Percentiles rank a stretch among this genome's conserved stretches.
Evolutionary conservation across 352 stramenopile species (phyloP).

Genomic region (Thraustochytrium striatum): DNA sequence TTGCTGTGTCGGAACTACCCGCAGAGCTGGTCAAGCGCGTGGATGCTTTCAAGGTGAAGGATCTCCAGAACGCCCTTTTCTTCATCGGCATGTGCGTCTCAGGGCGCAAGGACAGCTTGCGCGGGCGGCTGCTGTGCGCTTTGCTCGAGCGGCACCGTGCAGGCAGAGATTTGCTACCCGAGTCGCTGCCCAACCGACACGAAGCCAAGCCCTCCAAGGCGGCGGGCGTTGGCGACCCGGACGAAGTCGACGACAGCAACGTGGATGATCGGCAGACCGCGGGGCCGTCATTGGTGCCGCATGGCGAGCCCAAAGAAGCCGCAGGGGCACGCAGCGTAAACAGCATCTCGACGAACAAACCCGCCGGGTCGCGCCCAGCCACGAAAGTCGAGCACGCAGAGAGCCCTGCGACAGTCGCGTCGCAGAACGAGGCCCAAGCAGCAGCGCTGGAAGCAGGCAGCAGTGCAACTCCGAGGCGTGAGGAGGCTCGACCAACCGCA

Average conservation of each 20-base stretch:
- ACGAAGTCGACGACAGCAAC: too few species aligned
- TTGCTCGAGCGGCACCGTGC: slow-evolving; percentile 7
- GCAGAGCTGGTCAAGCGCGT: slow-evolving; percentile 23
- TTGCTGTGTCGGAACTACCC: too few species aligned
- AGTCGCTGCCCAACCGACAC: background rate
- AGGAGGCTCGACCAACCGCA: background rate
- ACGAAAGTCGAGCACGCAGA: background rate
- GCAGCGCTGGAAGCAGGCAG: too few species aligned
- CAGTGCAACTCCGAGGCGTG: too few species aligned
- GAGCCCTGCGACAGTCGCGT: background rate
- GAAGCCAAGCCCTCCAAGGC: slow-evolving; percentile 1
- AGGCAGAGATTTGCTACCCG: background rate
- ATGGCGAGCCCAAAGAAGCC: background rate
- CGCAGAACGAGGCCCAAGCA: too few species aligned
- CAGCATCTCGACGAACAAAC: background rate
- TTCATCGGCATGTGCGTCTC: slow-evolving; percentile 8
- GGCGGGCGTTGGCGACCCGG: too few species aligned
- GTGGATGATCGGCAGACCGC: too few species aligned
- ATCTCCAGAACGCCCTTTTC: slow-evolving; percentile 34
- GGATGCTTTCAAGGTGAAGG: slow-evolving; percentile 44
- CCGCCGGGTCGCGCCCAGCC: background rate
- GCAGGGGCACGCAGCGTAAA: background rate
- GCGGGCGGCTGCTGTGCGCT: background rate
- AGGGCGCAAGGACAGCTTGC: slow-evolving; percentile 16
- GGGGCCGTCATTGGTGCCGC: background rate